Conservation (phyloP, 2,329 filamentous ascomycete species). For the Nemania serpens region DNA sequence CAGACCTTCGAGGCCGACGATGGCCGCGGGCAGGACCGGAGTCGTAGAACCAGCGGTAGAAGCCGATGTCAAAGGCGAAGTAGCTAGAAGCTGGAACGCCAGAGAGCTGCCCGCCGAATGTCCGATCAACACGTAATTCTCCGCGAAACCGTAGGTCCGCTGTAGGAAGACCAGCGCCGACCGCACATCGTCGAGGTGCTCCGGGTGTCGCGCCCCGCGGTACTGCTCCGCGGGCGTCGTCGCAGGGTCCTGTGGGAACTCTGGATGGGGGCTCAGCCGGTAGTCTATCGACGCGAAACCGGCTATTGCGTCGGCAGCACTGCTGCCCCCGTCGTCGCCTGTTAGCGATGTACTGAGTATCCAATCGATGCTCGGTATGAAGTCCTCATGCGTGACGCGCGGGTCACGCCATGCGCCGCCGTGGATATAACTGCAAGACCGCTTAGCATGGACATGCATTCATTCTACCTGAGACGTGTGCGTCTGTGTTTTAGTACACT, state of each 20-base stretch:
- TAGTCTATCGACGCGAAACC: slow-evolving; percentile 70
- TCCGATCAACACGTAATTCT: slow-evolving; percentile 60
- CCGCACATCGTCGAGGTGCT: slow-evolving; percentile 63
- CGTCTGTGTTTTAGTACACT: slow-evolving; percentile 32
- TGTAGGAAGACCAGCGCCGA: slow-evolving; percentile 56
- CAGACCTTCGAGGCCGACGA: slow-evolving; percentile 69
- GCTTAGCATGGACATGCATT: slow-evolving; percentile 5
- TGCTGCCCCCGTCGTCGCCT: background rate
- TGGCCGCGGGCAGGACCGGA: slow-evolving; percentile 51
- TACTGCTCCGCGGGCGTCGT: slow-evolving; percentile 40
- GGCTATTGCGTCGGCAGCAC: slow-evolving; percentile 46
- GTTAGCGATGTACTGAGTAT: slow-evolving; percentile 38
- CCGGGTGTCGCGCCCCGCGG: slow-evolving; percentile 60
- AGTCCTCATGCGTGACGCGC: slow-evolving; percentile 50
- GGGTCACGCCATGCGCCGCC: slow-evolving; percentile 69
- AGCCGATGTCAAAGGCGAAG: slow-evolving; percentile 1
- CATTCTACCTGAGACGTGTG: background rate
- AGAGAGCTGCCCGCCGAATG: slow-evolving; percentile 69
- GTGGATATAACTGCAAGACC: slow-evolving; percentile 56
- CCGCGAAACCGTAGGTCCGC: slow-evolving; percentile 48
- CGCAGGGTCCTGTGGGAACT: slow-evolving; percentile 49
- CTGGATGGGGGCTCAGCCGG: slow-evolving; percentile 61
- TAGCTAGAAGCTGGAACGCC: slow-evolving; percentile 62
- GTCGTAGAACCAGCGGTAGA: slow-evolving; percentile 39
- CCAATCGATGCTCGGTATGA: slow-evolving; percentile 50